Evolutionary conservation across 2,329 filamentous ascomycete genomes (phyloP), one percentile per base, ranked within the genome.

Genomic region (Lasiodiplodia sp.): DNA sequence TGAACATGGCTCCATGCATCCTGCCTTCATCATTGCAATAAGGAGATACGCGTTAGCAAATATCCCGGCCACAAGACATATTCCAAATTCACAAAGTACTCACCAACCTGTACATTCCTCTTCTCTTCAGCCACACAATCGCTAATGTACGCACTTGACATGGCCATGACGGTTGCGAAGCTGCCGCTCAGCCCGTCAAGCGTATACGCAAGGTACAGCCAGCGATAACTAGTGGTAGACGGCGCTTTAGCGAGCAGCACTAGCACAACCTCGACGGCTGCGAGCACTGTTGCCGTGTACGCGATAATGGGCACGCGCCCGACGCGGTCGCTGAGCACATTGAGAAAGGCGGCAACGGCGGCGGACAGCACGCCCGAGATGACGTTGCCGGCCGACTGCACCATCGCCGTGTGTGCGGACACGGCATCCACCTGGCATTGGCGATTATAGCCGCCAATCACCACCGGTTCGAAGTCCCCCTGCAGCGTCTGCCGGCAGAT

Each of bases 1-100:
- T 69, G 65, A 71, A 71, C 69, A 71, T 69, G 55, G 66, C 49
- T 8, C 69, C 69, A 28, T 71, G 68, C 1, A 71, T 66, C n/a
- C 70, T 49, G 12, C 70, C 70, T 60, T 47, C 4, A 47, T 2
- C 6, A 47, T 21, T 5, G 16, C 3, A 31, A 31, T 34, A 34
- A 10, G 8, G 31, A 34, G 31, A 10, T 34, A n/a, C 10, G 44
- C 7, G 4, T 47, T n/a, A 44, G 40, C 40, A 21, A 21, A 18
- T 18, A 47, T 7, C 7, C 44, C 10, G 6, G 12, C 6, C 44
- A 4, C 21, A 37, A 3, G 14, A 49, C 16, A 68, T 16, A 51
- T 3, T 4, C 4, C 8, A 25, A n/a, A 1, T 44, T 16, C 18
- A 7, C 28, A 12, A 31, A n/a, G 16, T 5, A 62, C 53, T 53